phyloP scores from a whole-genome alignment of 225 moss, liverwort and hornwort genomes.

The Polytrichum formosum region DNA sequence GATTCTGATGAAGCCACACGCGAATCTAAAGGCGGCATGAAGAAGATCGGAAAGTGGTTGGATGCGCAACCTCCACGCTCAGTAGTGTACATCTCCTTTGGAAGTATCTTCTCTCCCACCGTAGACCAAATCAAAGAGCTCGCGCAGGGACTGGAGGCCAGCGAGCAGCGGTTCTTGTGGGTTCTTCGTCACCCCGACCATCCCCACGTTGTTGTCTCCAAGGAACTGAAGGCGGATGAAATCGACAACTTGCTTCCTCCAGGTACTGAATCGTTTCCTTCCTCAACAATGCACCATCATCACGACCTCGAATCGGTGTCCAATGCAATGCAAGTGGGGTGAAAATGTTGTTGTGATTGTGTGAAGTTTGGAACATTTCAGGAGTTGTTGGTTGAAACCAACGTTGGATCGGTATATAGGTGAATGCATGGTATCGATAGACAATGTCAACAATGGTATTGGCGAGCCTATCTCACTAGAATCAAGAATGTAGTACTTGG shows the following conservation, averaged over 20 bases:
- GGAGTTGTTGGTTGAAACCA: too few relatives aligned
- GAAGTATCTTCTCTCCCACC: conserved; percentile 13
- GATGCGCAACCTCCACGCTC: conserved; percentile 25
- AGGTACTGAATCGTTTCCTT: conserved; percentile 6
- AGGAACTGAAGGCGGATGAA: conserved; percentile 11
- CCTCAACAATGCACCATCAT: too few relatives aligned
- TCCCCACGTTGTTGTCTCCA: conserved; percentile 25
- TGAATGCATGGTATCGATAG: too few relatives aligned
- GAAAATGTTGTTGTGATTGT: too few relatives aligned
- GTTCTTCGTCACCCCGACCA: conserved; percentile 14
- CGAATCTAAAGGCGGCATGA: neutral
- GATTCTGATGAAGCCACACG: neutral
- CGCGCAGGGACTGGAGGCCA: conserved; percentile 30
- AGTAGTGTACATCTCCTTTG: conserved; percentile 27
- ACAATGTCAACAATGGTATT: too few relatives aligned
- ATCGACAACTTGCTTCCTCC: conserved; percentile 27
- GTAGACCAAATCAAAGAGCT: conserved; percentile 20
- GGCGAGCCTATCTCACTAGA: too few relatives aligned
- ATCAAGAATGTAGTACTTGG: too few relatives aligned
- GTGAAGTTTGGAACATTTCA: too few relatives aligned
- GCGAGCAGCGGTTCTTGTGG: conserved; percentile 35
- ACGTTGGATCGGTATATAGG: too few relatives aligned
- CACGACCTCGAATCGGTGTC: too few relatives aligned
- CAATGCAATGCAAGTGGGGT: too few relatives aligned
- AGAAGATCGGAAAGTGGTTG: conserved; percentile 13